Conservation (phyloP, 768 basidiomycete genomes). For the Termitomyces heimii region DNA sequence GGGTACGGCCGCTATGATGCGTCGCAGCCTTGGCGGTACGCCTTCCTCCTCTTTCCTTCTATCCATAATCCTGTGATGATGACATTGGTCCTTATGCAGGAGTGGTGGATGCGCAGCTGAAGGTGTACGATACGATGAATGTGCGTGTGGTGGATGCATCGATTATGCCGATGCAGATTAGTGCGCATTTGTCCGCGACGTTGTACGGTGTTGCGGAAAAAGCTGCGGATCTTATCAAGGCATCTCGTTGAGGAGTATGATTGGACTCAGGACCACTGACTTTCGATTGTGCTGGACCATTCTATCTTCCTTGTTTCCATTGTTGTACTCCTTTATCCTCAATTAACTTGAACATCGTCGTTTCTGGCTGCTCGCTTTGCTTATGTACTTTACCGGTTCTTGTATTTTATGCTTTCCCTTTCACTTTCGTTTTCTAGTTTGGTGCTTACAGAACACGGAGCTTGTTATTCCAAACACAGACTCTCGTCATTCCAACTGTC, state of each 20-base stretch:
- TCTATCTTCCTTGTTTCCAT: background rate
- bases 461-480: no score
- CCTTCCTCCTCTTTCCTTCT: background rate
- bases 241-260: conserved; percentile 16
- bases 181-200: conserved; percentile 40
- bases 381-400: no score
- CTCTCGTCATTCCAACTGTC: background rate
- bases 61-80: background rate
- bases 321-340: background rate
- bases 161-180: conserved; percentile 41
- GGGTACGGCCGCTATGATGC: conserved; percentile 24
- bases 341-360: no score
- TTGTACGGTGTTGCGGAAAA: conserved; percentile 53
- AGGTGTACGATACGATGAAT: conserved; percentile 40
- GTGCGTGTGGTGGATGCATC: conserved; percentile 50
- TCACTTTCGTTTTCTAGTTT: no score
- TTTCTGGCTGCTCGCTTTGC: no score
- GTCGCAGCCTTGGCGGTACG: background rate
- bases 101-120: conserved; percentile 40
- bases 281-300: background rate
- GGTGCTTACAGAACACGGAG: no score
- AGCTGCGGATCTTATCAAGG: conserved; percentile 46
- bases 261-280: background rate
- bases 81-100: conserved; percentile 19
- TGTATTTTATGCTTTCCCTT: no score